Conservation (phyloP, 2,329 filamentous ascomycete genomes). For the Colletotrichum gigasporum region DNA sequence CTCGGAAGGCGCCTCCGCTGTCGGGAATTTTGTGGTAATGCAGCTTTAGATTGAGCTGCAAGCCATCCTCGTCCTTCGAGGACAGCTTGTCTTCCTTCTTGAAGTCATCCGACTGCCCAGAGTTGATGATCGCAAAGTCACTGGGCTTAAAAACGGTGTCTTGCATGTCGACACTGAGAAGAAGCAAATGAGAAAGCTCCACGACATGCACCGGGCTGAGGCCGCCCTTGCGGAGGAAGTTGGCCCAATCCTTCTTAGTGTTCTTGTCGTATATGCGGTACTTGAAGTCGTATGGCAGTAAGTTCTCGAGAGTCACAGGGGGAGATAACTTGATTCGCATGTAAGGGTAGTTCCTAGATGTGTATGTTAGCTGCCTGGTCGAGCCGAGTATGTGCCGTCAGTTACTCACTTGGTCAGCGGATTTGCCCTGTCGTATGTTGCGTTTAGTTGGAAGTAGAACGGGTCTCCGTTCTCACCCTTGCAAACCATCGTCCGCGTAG, state of each 20-base stretch:
- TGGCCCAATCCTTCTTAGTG: conserved; percentile 98
- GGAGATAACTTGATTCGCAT: conserved; percentile 94
- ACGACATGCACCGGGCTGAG: conserved; percentile 98
- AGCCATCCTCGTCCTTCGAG: conserved; percentile 85
- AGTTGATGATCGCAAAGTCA: conserved; percentile 97
- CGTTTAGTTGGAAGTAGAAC: conserved; percentile 97
- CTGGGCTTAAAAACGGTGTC: conserved; percentile 94
- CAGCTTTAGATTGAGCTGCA: conserved; percentile 82
- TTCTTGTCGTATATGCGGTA: conserved; percentile 99
- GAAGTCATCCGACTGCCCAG: conserved; percentile 88
- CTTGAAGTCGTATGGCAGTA: conserved; percentile 98
- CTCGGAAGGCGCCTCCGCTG: conserved; percentile 94
- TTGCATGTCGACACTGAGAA: conserved; percentile 96
- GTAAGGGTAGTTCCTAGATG: conserved; percentile 80
- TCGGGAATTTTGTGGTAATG: conserved; percentile 93
- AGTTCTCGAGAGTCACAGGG: conserved; percentile 91
- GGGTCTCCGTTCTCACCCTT: conserved; percentile 86
- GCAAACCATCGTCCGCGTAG: conserved; percentile 88
- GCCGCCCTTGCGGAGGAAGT: conserved; percentile 95
- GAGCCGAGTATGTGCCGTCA: too few species aligned
- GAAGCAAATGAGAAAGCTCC: conserved; percentile 89
- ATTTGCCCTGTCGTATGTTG: conserved; percentile 83
- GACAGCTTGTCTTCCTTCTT: conserved; percentile 80
- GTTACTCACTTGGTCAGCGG: conserved; percentile 75
- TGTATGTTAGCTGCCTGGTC: conserved; percentile 41